These are phyloP conservation scores for Neurospora sp. DNA, from an alignment of 2,329 filamentous ascomycete genomes.

Conservation along the genomic window DNA sequence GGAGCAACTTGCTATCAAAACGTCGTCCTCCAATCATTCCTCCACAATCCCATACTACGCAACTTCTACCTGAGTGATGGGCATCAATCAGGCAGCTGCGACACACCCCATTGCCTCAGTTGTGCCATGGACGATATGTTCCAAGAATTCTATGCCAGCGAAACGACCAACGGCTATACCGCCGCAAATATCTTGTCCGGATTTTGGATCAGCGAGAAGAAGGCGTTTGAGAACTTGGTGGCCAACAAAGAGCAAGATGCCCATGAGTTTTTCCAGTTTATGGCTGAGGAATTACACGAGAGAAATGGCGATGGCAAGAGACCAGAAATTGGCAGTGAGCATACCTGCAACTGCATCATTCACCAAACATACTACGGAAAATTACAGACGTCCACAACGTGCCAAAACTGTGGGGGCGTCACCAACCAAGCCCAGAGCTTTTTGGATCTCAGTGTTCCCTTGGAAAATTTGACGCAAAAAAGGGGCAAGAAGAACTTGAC, in stretches of 20 bases:
- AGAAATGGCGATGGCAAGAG: constrained; percentile 63
- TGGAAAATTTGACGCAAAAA: constrained; percentile 67
- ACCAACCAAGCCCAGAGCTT: constrained; percentile 82
- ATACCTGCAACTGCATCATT: constrained; percentile 77
- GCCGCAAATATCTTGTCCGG: constrained; percentile 81
- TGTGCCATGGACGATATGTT: constrained; percentile 67
- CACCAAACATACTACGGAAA: constrained; percentile 94
- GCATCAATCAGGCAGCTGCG: constrained; percentile 69
- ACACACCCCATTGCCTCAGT: constrained; percentile 50
- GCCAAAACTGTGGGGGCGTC: constrained; percentile 73
- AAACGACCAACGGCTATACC: constrained; percentile 81
- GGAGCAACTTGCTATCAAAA: constrained; percentile 99
- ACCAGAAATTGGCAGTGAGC: constrained; percentile 47
- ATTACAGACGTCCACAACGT: constrained; percentile 81
- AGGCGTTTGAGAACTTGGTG: constrained; percentile 62
- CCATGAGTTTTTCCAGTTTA: constrained; percentile 93
- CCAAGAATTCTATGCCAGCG: constrained; percentile 59
- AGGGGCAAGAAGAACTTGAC: constrained; percentile 38
- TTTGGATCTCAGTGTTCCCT: constrained; percentile 77
- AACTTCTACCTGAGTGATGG: constrained; percentile 90
- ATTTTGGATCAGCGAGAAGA: constrained; percentile 78
- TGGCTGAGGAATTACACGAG: constrained; percentile 83
- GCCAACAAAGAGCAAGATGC: constrained; percentile 95
- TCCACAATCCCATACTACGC: constrained; percentile 85
- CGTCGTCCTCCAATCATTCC: constrained; percentile 83